Base-by-base conservation (phyloP, 805 yeast genomes). In the Starmerella vaccinii region DNA sequence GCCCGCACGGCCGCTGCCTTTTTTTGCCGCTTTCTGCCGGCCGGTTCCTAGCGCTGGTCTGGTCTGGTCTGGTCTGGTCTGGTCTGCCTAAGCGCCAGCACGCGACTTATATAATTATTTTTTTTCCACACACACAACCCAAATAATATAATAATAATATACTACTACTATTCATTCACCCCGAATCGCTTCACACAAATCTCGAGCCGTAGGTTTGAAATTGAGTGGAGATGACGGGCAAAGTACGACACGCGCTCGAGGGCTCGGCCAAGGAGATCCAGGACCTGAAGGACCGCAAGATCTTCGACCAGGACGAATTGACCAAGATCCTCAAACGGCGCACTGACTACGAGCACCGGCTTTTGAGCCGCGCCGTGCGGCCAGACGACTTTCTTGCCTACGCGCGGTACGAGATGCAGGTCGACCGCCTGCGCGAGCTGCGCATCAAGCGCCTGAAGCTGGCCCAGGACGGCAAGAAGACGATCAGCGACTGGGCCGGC, bases 271-370 rank as follows among this genome's bases (percentile, higher is more conserved):
- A 95, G 0, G 99, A 92, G 67, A 74, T 92, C 49, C 90, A 89
- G 61, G 98, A 90, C 61, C 75, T 92, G 30, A 80, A 82, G 52
- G 77, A 77, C 51, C 82, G 85, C 61, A 88, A 88, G 3, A 72
- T 92, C 5, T 92, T 92, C 65, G 82, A 80, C 38, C 84, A 84
- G 59, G 77, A 76, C 58, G 98, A 92, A 67, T 79, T 88, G 57
- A 80, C 82, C 37, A 74, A 76, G 71, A 82, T 92, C 49, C 86
- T 90, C 87, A 81, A 92, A 68, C 78, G 88, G 63, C 77, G 98
- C 69, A 90, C 97, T 0, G 97, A 89, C 67, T 92, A 88, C 61
- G 99, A 92, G 68, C 95, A 92, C 65, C 70, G 95, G 51, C 77
- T 92, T 49, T 76, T 77, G 41, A 85, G 95, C 39, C 75, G 97